phyloP scores from a whole-genome alignment of 805 yeast species.

The Brettanomyces naardenensis region DNA sequence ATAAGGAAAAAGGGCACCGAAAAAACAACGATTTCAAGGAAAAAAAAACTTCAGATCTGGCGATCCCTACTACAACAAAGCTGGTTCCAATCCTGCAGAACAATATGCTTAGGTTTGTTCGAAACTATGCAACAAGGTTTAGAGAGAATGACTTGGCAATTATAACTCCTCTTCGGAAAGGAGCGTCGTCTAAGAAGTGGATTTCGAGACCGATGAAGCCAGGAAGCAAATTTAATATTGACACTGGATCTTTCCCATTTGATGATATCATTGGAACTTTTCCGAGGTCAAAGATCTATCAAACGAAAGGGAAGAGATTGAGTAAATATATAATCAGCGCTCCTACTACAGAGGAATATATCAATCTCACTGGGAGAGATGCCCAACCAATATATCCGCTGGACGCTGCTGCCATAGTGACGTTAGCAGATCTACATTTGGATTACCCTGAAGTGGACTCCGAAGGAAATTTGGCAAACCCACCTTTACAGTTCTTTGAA shows the following conservation, averaged over 20 bases:
- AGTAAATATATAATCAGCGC: constrained; percentile 27
- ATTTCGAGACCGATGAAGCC: constrained; percentile 23
- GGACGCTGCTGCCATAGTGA: constrained; percentile 41
- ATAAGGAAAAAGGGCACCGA: too few relatives aligned
- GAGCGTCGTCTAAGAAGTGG: constrained; percentile 19
- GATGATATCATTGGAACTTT: constrained; percentile 30
- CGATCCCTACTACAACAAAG: too few relatives aligned
- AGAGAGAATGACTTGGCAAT: constrained; percentile 26
- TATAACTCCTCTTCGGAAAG: constrained; percentile 20
- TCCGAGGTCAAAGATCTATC: constrained; percentile 27
- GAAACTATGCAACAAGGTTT: constrained; percentile 16
- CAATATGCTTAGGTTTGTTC: constrained; percentile 2
- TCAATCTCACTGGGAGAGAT: constrained; percentile 30
- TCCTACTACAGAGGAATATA: constrained; percentile 41
- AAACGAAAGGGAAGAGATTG: constrained; percentile 8
- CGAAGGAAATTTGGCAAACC: constrained; percentile 7
- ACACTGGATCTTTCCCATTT: constrained; percentile 27
- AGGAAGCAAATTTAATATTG: constrained; percentile 14
- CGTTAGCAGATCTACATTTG: constrained; percentile 37
- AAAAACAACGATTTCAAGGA: too few relatives aligned
- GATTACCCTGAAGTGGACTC: constrained; percentile 27
- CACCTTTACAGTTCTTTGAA: constrained; percentile 36
- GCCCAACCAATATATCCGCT: constrained; percentile 46
- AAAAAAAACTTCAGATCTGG: too few relatives aligned
- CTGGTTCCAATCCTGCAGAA: too few relatives aligned